Evolutionary conservation across 345 rosid genomes (phyloP), one percentile per base, ranked within the genome.

Genomic region (Turritis glabra): DNA sequence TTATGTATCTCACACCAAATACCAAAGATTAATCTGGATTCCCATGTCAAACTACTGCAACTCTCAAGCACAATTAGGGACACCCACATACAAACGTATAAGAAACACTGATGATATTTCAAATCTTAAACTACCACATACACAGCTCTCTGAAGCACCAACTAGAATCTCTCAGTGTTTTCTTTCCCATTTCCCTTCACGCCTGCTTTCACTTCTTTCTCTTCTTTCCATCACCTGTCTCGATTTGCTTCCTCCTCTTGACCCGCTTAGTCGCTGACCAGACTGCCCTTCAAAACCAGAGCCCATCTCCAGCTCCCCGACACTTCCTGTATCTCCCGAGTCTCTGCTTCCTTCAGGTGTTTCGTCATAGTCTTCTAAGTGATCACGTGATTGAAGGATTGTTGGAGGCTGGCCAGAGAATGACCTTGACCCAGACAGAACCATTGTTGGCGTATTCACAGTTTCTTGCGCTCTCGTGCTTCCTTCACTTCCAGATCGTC

Each of bases 161-260:
- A 30, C 33, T 10, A 50, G 8, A 51, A 51, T 51, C 55, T 50
- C n/a, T 51, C 30, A 51, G 81, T 88, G 92, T 79, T 91, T 91
- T 54, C 92, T 82, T 79, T 89, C 92, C 94, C 97, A 91, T 80
- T 91, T 91, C 41, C 97, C 93, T 78, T 88, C 94, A 0, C 92
- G 87, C 74, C 90, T 78, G 18, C 85, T 82, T 33, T 86, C 93
- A 65, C 57, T 50, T 65, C 90, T 85, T 40, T 87, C 92, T 77
- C 89, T 86, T 69, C 94, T 80, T 60, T 91, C 94, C 72, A 84
- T 53, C 38, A 76, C 81, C 76, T 85, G 90, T 77, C 89, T 83
- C 2, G 90, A 85, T 83, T 87, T 90, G 83, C 82, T 84, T 27
- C 89, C 41, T 32, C 25, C 41, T 32, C 25, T 78, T 6, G 87